Evolutionary conservation across 208 protist genomes (phyloP), one percentile per base, ranked within the genome.

Genomic region (Trypanosoma avium): DNA sequence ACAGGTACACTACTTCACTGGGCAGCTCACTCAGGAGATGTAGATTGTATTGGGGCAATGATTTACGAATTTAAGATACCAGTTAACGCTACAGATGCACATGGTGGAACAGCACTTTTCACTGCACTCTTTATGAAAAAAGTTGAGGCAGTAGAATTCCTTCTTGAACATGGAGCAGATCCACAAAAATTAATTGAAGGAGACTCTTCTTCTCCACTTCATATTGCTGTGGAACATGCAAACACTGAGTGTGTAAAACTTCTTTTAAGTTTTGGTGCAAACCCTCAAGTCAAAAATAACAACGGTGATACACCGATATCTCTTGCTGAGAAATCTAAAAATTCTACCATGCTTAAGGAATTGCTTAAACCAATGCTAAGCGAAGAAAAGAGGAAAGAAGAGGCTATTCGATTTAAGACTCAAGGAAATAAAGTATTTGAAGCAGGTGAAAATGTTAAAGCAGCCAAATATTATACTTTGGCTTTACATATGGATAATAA

Each of bases 341-440:
- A 83, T 32, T 45, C 61, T 38, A 53, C 58, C 35, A 26, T 29
- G 2, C 59, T 81, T 10, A 82, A 81, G 68, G 89, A 97, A 60
- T 79, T 97, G 24, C 67, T 79, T 33, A 92, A 90, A 70, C 55
- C 67, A 27, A 63, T 75, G 33, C 33, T 80, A 35, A 60, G 73
- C 8, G 57, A 53, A 30, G 77, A 65, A 60, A 74, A 83, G 57
- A 73, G 81, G 27, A 75, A 55, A 4, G 86, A 79, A 4, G 86
- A 92, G 53, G 82, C 87, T 4, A 59, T 38, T 2, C 73, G 78
- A 5, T 88, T 88, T 73, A 97, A 97, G 80, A 72, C 76, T 7
- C 89, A 97, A 66, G 92, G 92, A 46, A 95, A 97, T 71, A 94
- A 93, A 49, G 86, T 92, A 1, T 97, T 97, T 45, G 79, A 71